Evolutionary conservation across 2,329 filamentous ascomycete genomes (phyloP).

Genomic region (Orbilia oligospora): DNA sequence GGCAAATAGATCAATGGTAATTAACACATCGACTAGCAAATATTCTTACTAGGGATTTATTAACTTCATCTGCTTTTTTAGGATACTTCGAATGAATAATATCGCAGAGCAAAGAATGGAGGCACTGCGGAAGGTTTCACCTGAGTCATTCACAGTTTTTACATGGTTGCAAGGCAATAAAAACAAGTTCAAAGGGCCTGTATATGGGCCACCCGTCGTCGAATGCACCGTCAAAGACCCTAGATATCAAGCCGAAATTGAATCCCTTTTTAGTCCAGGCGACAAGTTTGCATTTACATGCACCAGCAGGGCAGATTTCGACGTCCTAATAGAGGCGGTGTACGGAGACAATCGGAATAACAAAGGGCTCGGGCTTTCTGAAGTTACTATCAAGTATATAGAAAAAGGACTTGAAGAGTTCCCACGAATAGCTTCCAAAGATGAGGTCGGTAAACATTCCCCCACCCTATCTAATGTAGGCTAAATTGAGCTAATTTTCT

Average conservation of each 20-base stretch:
- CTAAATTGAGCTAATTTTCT: neutral
- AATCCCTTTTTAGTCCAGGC: conserved; percentile 71
- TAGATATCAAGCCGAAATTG: conserved; percentile 75
- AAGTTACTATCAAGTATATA: conserved; percentile 74
- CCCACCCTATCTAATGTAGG: neutral
- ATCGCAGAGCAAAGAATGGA: conserved; percentile 77
- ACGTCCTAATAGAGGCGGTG: conserved; percentile 77
- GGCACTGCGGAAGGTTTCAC: conserved; percentile 74
- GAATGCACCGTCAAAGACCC: conserved; percentile 83
- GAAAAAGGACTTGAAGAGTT: conserved; percentile 40
- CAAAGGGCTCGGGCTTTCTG: conserved; percentile 75
- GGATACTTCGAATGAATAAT: conserved; percentile 44
- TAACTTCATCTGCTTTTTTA: neutral
- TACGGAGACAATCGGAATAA: conserved; percentile 66
- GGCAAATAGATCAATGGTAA: conserved; percentile 19
- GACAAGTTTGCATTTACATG: conserved; percentile 78
- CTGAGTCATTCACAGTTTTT: conserved; percentile 80
- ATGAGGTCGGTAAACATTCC: conserved; percentile 19
- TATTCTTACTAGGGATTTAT: neutral
- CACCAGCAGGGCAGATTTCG: conserved; percentile 82
- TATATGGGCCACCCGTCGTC: conserved; percentile 85
- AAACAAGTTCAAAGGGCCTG: conserved; percentile 78
- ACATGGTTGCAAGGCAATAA: conserved; percentile 84
- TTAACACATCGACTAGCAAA: neutral
- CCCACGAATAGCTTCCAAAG: conserved; percentile 26